A percentile compares a stretch with the other conserved stretches of the same genome.
Conservation (phyloP, 176 grass and related monocot species). For the Carex pumila region DNA sequence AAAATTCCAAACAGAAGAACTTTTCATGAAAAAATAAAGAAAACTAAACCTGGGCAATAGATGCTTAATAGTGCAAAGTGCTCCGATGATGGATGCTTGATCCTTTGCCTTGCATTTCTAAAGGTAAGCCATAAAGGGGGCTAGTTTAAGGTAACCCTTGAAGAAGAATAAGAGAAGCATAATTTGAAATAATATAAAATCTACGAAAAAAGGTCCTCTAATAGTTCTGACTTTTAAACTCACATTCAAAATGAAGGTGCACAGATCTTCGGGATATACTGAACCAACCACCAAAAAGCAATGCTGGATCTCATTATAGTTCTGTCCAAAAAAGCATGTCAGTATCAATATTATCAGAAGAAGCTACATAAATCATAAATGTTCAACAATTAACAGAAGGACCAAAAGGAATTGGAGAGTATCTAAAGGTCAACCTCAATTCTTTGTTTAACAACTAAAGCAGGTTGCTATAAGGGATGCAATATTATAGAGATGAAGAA, state of each 20-base stretch:
- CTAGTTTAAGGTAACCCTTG: conserved; percentile 12
- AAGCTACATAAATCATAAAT: not conserved
- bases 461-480: not conserved
- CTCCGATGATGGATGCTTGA: conserved; percentile 78
- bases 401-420: not conserved
- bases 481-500: not conserved
- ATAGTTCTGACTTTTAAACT: conserved; percentile 32
- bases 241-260: conserved; percentile 84
- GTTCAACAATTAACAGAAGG: conserved; percentile 16
- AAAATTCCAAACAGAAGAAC: not conserved
- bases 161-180: not conserved
- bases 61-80: conserved; percentile 75
- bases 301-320: conserved; percentile 94
- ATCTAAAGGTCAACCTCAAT: not conserved
- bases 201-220: not conserved
- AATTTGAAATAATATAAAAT: conserved; percentile 7
- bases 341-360: conserved; percentile 22
- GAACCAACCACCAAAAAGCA: conserved; percentile 95
- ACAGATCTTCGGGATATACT: conserved; percentile 89
- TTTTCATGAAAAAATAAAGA: not conserved
- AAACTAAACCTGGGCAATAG: conserved; percentile 69
- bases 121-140: conserved; percentile 16
- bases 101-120: conserved; percentile 99
- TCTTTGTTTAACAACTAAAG: conserved; percentile 13
- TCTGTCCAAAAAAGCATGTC: conserved; percentile 45